A percentile compares a stretch with the other conserved stretches of the same genome.
phyloP scores from a whole-genome alignment of 2,329 filamentous ascomycete species.

The Diaporthe humulicola region DNA sequence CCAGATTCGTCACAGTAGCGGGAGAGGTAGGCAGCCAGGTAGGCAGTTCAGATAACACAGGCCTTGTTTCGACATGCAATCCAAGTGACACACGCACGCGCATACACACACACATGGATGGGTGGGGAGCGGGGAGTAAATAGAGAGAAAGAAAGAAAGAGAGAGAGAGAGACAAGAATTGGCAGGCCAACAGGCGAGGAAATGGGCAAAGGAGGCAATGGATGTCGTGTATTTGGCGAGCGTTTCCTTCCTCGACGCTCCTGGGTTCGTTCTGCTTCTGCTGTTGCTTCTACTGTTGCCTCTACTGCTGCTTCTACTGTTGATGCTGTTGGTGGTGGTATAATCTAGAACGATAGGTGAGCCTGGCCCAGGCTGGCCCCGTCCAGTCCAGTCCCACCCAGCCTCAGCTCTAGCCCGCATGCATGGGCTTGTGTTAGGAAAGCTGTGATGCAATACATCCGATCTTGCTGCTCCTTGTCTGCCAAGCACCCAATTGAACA shows the following conservation, averaged over 20 bases:
- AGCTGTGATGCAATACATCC: constrained; percentile 7
- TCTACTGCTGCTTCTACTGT: not conserved
- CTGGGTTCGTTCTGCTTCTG: too few relatives aligned
- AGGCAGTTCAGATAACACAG: not conserved
- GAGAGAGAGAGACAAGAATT: not conserved
- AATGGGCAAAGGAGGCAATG: not conserved
- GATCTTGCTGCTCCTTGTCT: not conserved
- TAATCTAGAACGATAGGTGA: not conserved
- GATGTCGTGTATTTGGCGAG: not conserved
- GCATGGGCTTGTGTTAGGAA: not conserved
- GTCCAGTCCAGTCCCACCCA: not conserved
- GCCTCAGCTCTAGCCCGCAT: not conserved
- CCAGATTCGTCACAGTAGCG: constrained; percentile 4
- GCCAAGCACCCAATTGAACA: not conserved
- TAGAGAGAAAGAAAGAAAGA: not conserved
- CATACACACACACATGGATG: not conserved
- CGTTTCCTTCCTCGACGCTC: too few relatives aligned
- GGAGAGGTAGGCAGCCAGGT: not conserved
- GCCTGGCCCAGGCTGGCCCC: not conserved
- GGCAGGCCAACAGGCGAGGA: not conserved
- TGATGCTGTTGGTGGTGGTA: not conserved
- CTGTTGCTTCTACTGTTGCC: too few relatives aligned
- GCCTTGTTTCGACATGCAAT: not conserved
- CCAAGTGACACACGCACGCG: not conserved
- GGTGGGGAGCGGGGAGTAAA: not conserved